phyloP scores from a whole-genome alignment of 2,329 filamentous ascomycete genomes.

The Epichloe glyceriae region DNA sequence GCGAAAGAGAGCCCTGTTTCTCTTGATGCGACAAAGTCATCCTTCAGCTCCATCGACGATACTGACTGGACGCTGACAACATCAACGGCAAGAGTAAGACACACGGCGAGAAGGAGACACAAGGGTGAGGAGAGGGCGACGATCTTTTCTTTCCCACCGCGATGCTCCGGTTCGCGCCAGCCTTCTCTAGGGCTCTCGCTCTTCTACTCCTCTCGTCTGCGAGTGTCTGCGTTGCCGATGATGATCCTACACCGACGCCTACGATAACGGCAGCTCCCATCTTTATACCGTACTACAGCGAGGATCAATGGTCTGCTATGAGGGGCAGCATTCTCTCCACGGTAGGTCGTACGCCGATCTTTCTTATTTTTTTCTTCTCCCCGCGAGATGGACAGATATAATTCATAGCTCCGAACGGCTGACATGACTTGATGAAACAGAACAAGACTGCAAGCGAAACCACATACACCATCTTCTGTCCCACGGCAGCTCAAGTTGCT shows the following conservation, averaged over 20 bases:
- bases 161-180: neutral
- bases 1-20: neutral
- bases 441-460: slow-evolving; percentile 24
- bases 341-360: slow-evolving; percentile 17
- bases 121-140: neutral
- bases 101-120: neutral
- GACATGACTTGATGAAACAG: slow-evolving; percentile 13
- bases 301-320: slow-evolving; percentile 29
- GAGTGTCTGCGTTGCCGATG: slow-evolving; percentile 5
- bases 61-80: neutral
- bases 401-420: neutral
- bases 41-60: neutral
- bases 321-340: slow-evolving; percentile 32
- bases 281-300: slow-evolving; percentile 30
- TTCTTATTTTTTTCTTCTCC: neutral
- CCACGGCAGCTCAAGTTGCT: slow-evolving; percentile 24
- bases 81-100: neutral
- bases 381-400: neutral
- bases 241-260: slow-evolving; percentile 8
- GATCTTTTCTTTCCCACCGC: neutral
- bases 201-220: slow-evolving; percentile 10
- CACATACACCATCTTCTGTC: slow-evolving; percentile 37
- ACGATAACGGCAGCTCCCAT: slow-evolving; percentile 29
- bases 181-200: slow-evolving; percentile 4
- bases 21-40: neutral